Conservation (phyloP, 768 basidiomycete genomes). For the Phallus indusiatus region DNA sequence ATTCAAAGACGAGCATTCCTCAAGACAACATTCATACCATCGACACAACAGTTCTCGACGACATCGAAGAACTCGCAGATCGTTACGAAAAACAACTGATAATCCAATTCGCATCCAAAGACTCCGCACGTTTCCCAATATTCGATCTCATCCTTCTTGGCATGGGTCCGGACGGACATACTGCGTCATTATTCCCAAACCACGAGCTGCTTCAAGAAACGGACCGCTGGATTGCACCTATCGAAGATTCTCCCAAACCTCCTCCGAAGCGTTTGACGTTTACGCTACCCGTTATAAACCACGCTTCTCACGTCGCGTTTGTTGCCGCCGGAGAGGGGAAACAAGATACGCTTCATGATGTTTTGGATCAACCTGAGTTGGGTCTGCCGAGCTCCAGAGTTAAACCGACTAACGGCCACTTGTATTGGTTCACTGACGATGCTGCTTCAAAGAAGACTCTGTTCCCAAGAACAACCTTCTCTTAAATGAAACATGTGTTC, state of each 20-base stretch:
- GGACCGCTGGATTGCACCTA: conserved; percentile 90
- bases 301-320: conserved; percentile 80
- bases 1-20: conserved; percentile 77
- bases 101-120: conserved; percentile 81
- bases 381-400: conserved; percentile 81
- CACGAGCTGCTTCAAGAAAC: conserved; percentile 76
- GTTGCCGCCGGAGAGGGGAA: conserved; percentile 82
- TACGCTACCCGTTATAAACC: conserved; percentile 86
- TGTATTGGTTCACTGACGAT: conserved; percentile 94
- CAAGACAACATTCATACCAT: conserved; percentile 71
- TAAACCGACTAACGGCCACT: conserved; percentile 68
- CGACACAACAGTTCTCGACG: conserved; percentile 54
- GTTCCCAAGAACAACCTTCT: conserved; percentile 46
- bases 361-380: conserved; percentile 75
- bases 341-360: conserved; percentile 54
- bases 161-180: conserved; percentile 97
- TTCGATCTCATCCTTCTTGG: conserved; percentile 97
- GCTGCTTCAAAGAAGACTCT: conserved; percentile 59
- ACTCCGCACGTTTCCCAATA: conserved; percentile 91
- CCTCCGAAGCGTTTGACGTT: conserved; percentile 86
- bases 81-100: conserved; percentile 81
- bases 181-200: conserved; percentile 93
- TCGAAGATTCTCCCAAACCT: conserved; percentile 92
- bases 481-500: not conserved
- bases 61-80: conserved; percentile 74